Evolutionary conservation across 805 yeast genomes (phyloP).

Genomic region (Candida loeiensis): DNA sequence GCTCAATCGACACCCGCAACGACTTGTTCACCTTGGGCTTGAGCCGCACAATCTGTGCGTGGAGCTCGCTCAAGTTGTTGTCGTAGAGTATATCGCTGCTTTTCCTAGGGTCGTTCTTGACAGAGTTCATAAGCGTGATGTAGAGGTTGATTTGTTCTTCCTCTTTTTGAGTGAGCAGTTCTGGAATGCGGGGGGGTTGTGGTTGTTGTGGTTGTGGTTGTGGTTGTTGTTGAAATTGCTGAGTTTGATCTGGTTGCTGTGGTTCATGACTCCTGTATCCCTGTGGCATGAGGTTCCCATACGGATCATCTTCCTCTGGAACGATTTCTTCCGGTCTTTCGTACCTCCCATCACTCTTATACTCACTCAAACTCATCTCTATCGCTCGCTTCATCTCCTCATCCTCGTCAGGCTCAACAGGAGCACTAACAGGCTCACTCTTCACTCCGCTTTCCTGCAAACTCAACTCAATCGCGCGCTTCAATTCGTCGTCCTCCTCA

Average conservation of each 20-base stretch:
- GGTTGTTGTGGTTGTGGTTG: not conserved
- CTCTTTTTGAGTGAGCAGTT: conserved; percentile 41
- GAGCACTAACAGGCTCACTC: conserved; percentile 4
- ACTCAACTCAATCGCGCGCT: conserved; percentile 74
- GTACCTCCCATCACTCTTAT: conserved; percentile 38
- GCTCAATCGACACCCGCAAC: conserved; percentile 53
- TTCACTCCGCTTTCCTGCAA: conserved; percentile 48
- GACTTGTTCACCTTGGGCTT: conserved; percentile 69
- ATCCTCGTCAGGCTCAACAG: conserved; percentile 51
- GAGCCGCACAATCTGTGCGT: conserved; percentile 54
- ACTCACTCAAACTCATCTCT: conserved; percentile 81
- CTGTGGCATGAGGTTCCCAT: conserved; percentile 25
- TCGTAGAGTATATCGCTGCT: conserved; percentile 40
- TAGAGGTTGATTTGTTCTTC: conserved; percentile 68
- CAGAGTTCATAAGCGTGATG: conserved; percentile 58
- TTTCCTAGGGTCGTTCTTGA: conserved; percentile 45
- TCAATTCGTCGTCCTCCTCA: conserved; percentile 74
- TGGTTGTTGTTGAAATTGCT: conserved; percentile 11
- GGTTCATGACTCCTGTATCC: no score
- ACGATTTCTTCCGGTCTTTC: conserved; percentile 16
- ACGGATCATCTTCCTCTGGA: conserved; percentile 24
- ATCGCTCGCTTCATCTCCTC: conserved; percentile 92
- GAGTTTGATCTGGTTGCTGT: not conserved
- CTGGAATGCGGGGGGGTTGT: not conserved
- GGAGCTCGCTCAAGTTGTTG: conserved; percentile 52